Percentiles rank a stretch among this genome's conserved stretches.
Evolutionary conservation across 768 basidiomycete genomes (phyloP).

Genomic region (Guyanaporus albipodus): DNA sequence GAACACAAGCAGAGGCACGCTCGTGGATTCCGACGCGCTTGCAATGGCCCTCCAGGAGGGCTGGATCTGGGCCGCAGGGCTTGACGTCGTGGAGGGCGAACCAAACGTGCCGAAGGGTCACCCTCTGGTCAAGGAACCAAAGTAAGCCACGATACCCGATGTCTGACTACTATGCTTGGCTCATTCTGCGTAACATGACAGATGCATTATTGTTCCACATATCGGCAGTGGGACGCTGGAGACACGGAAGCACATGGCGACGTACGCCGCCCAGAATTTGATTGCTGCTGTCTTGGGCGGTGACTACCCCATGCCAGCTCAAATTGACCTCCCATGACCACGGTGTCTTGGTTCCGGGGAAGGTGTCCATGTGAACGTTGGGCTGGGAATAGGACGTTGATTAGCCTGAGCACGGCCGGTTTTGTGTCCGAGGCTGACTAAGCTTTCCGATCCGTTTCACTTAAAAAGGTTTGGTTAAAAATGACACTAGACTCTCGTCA

Average conservation of each 20-base stretch:
- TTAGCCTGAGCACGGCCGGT: neutral
- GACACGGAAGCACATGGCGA: slow-evolving; percentile 80
- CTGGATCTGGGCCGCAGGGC: slow-evolving; percentile 87
- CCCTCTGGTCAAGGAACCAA: slow-evolving; percentile 72
- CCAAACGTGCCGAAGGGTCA: slow-evolving; percentile 72
- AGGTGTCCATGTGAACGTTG: neutral
- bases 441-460: neutral
- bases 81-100: slow-evolving; percentile 95
- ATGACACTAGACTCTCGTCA: neutral
- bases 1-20: slow-evolving; percentile 79
- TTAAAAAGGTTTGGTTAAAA: slow-evolving; percentile 3
- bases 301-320: slow-evolving; percentile 57
- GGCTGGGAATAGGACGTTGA: neutral
- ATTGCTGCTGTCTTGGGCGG: slow-evolving; percentile 43
- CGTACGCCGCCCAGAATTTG: slow-evolving; percentile 65
- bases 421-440: slow-evolving; percentile 9
- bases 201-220: slow-evolving; percentile 83
- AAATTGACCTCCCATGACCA: slow-evolving; percentile 32
- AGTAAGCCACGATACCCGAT: slow-evolving; percentile 38
- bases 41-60: slow-evolving; percentile 70
- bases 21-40: slow-evolving; percentile 89
- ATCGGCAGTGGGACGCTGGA: slow-evolving; percentile 88
- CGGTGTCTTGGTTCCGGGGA: neutral
- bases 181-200: slow-evolving; percentile 25
- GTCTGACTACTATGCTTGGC: neutral